These are phyloP conservation scores for Metschnikowia anglica DNA, from an alignment of 805 yeast species.

Conservation along the genomic window DNA sequence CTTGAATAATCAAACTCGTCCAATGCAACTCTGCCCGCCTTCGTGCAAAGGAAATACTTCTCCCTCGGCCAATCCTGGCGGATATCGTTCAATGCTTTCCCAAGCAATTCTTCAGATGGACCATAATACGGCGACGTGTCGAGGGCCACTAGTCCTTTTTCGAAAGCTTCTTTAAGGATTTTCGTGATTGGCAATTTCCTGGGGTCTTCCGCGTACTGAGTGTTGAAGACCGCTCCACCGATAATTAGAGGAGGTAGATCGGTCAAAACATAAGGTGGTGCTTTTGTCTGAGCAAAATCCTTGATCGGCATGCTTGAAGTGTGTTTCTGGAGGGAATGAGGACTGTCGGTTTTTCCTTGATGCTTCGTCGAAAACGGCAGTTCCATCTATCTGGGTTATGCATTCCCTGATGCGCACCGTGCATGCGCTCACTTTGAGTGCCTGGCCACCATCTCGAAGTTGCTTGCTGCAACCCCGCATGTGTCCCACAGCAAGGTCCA, in stretches of 20 bases:
- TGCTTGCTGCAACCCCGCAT: too few relatives aligned
- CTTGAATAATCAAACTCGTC: slow-evolving; percentile 76
- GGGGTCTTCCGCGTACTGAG: slow-evolving; percentile 75
- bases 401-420: too few relatives aligned
- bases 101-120: slow-evolving; percentile 74
- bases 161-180: slow-evolving; percentile 59
- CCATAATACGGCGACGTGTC: slow-evolving; percentile 96
- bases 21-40: slow-evolving; percentile 73
- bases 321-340: neutral
- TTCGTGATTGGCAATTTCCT: slow-evolving; percentile 53
- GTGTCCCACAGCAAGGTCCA: too few relatives aligned
- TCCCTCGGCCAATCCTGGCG: slow-evolving; percentile 50
- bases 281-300: slow-evolving; percentile 9
- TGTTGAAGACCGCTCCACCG: slow-evolving; percentile 89
- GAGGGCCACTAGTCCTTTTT: slow-evolving; percentile 68
- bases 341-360: neutral
- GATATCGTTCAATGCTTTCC: slow-evolving; percentile 52
- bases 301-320: slow-evolving; percentile 6
- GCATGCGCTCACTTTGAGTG: too few relatives aligned
- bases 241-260: slow-evolving; percentile 59
- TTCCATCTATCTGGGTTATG: neutral
- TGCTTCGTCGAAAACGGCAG: neutral
- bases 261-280: slow-evolving; percentile 24
- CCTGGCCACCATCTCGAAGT: too few relatives aligned
- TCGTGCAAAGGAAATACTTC: slow-evolving; percentile 70